A percentile compares a stretch with the other conserved stretches of the same genome.
phyloP scores from a whole-genome alignment of 257 asterid genomes.

The Cinchona pubescens region DNA sequence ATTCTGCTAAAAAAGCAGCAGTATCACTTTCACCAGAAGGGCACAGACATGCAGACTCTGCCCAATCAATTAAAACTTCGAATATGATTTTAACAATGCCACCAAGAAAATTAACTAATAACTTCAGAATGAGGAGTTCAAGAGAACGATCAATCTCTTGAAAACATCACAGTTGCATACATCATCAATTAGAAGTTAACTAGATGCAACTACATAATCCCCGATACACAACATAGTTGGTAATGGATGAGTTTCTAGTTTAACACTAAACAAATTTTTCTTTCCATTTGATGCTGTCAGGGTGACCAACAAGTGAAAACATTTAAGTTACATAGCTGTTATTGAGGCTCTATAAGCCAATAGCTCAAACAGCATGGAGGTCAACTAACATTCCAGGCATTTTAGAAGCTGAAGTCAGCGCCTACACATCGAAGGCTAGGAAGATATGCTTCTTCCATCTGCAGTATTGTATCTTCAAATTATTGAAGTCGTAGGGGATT shows the following conservation, averaged over 20 bases:
- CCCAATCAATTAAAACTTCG: background rate
- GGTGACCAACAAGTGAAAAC: background rate
- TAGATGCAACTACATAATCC: background rate
- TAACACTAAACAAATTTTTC: background rate
- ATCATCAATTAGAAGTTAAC: background rate
- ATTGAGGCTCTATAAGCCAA: background rate
- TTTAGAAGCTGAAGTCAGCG: background rate
- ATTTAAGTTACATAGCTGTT: background rate
- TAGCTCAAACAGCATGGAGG: background rate
- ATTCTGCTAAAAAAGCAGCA: background rate
- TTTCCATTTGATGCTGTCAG: background rate
- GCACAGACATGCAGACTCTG: background rate
- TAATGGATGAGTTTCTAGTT: background rate
- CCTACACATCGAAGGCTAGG: background rate
- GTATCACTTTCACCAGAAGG: background rate
- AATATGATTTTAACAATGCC: background rate
- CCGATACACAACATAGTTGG: background rate
- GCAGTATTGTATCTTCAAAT: background rate
- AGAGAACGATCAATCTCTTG: background rate
- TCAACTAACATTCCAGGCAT: background rate
- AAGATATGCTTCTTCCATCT: conserved; percentile 1
- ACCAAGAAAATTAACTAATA: background rate
- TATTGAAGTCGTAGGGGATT: background rate
- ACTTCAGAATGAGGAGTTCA: background rate
- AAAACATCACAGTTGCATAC: background rate